Evolutionary conservation across 768 basidiomycete genomes (phyloP).

Genomic region (Rhizopogon roseolus): DNA sequence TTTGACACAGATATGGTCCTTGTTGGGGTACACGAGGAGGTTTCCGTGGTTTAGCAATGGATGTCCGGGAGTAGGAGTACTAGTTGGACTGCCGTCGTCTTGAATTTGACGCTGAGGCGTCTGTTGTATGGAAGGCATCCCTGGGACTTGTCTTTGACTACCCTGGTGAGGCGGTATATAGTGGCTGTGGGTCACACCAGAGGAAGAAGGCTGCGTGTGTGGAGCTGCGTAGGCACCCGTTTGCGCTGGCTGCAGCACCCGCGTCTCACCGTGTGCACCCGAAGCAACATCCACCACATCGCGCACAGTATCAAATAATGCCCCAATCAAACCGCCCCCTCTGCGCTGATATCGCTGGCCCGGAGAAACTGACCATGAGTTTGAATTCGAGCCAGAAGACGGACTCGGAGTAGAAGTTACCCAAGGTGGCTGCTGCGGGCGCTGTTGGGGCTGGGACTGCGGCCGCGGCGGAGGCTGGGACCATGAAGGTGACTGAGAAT

Average conservation of each 20-base stretch:
- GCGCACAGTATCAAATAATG: slow-evolving; percentile 20
- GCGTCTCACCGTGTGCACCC: slow-evolving; percentile 14
- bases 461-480: slow-evolving; percentile 1
- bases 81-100: slow-evolving; percentile 62
- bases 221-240: slow-evolving; percentile 16
- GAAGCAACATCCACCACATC: slow-evolving; percentile 26
- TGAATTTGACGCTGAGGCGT: slow-evolving; percentile 11
- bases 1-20: slow-evolving; percentile 57
- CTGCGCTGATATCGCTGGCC: slow-evolving; percentile 5
- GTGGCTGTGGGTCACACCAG: not conserved
- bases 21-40: slow-evolving; percentile 61
- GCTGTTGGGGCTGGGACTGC: slow-evolving; percentile 8
- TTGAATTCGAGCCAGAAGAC: slow-evolving; percentile 17
- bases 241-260: slow-evolving; percentile 11
- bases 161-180: slow-evolving; percentile 12
- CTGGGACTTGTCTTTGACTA: not conserved
- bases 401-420: not conserved
- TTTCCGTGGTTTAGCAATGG: slow-evolving; percentile 59
- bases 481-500: not conserved
- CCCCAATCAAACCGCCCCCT: slow-evolving; percentile 20
- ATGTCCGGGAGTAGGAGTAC: slow-evolving; percentile 57
- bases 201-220: not conserved
- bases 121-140: not conserved
- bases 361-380: slow-evolving; percentile 7
- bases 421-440: slow-evolving; percentile 9